Evolutionary conservation across 208 protist species (phyloP).

Genomic region (Trypanosoma grayi): DNA sequence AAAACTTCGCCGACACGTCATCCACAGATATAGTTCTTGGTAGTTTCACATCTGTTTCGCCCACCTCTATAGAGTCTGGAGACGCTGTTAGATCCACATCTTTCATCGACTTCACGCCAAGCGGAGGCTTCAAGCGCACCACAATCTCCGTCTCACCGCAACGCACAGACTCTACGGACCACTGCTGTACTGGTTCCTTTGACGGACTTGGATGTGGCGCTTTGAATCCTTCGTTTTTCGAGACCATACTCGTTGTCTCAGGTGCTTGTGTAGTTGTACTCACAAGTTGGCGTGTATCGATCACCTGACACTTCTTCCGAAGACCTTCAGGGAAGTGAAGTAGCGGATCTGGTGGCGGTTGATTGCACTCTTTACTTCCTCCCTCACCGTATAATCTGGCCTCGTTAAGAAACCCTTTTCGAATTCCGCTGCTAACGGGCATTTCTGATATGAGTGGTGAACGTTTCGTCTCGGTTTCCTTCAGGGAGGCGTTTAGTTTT

Average conservation of each 20-base stretch:
- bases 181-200: neutral
- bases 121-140: constrained; percentile 37
- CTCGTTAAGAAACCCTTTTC: constrained; percentile 69
- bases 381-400: constrained; percentile 52
- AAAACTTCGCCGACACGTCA: constrained; percentile 53
- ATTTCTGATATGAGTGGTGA: constrained; percentile 62
- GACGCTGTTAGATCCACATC: constrained; percentile 53
- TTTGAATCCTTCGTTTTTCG: neutral
- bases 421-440: constrained; percentile 41
- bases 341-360: constrained; percentile 53
- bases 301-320: constrained; percentile 68
- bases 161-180: constrained; percentile 13
- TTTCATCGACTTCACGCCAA: constrained; percentile 32
- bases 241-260: neutral
- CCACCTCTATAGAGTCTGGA: constrained; percentile 43
- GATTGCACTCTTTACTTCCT: constrained; percentile 55
- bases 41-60: constrained; percentile 35
- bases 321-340: constrained; percentile 71
- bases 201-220: neutral
- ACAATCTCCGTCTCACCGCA: constrained; percentile 17
- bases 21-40: constrained; percentile 38
- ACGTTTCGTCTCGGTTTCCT: constrained; percentile 9
- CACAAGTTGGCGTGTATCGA: constrained; percentile 47
- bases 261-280: neutral
- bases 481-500: constrained; percentile 8